Percentiles rank a stretch among this genome's conserved stretches.
These are phyloP conservation scores for Solanum chaucha DNA, from an alignment of 257 asterid species.

Conservation along the genomic window DNA sequence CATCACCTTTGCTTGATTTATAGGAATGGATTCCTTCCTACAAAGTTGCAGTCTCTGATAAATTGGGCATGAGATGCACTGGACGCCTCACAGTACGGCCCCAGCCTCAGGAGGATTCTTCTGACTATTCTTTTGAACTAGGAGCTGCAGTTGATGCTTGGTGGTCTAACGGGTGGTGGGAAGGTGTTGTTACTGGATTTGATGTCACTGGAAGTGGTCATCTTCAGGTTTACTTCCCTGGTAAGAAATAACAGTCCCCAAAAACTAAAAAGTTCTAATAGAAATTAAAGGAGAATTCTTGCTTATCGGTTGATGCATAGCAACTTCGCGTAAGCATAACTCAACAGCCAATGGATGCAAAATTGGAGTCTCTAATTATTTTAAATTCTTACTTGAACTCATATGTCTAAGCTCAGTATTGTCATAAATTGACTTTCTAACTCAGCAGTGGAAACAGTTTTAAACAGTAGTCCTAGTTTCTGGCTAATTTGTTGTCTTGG, in stretches of 20 bases:
- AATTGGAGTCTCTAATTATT: not conserved
- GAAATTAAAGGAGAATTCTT: not conserved
- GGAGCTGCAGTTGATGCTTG: not conserved
- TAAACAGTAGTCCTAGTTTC: not conserved
- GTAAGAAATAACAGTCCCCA: not conserved
- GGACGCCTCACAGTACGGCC: not conserved
- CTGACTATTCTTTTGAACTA: not conserved
- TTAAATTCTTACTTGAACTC: not conserved
- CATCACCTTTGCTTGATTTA: not conserved
- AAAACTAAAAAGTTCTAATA: not conserved
- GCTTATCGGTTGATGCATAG: not conserved
- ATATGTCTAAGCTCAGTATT: not conserved
- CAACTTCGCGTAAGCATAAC: not conserved
- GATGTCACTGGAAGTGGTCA: not conserved
- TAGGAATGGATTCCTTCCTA: constrained; percentile 42
- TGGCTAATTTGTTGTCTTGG: not conserved
- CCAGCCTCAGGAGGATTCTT: not conserved
- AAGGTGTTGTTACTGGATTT: not conserved
- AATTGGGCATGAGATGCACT: not conserved
- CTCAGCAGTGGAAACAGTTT: not conserved
- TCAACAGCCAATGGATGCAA: not conserved
- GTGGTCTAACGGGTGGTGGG: not conserved
- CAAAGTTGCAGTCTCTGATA: constrained; percentile 25
- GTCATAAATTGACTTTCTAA: not conserved
- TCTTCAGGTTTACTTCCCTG: not conserved